A percentile compares a stretch with the other conserved stretches of the same genome.
phyloP scores from a whole-genome alignment of 768 basidiomycete genomes.

The Jaapia argillacea region DNA sequence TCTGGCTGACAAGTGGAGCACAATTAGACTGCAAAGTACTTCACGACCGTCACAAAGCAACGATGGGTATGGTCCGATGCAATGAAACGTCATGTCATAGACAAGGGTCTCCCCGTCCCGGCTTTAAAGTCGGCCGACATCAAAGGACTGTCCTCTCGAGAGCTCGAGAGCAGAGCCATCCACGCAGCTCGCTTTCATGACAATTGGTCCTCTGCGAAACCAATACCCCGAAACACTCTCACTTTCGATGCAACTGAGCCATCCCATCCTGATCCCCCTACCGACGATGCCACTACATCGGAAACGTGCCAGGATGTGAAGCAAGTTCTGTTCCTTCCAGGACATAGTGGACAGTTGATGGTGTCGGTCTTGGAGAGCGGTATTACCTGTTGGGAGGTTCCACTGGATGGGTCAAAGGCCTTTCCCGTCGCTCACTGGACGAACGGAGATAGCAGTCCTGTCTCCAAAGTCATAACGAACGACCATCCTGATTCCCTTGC shows the following conservation, averaged over 20 bases:
- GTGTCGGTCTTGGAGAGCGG: slow-evolving; percentile 16
- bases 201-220: slow-evolving; percentile 22
- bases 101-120: slow-evolving; percentile 22
- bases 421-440: slow-evolving; percentile 21
- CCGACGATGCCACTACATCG: neutral
- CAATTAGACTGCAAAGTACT: slow-evolving; percentile 19
- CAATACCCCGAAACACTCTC: slow-evolving; percentile 8
- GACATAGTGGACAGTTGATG: slow-evolving; percentile 20
- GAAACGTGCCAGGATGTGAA: slow-evolving; percentile 10
- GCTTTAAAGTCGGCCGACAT: slow-evolving; percentile 16
- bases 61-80: slow-evolving; percentile 28
- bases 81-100: slow-evolving; percentile 21
- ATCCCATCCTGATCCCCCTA: neutral
- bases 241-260: neutral
- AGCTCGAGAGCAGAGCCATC: slow-evolving; percentile 23
- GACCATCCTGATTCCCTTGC: slow-evolving; percentile 16
- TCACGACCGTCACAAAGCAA: slow-evolving; percentile 20
- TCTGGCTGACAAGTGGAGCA: neutral
- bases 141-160: slow-evolving; percentile 18
- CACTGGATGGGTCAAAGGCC: slow-evolving; percentile 21
- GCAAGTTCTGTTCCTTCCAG: slow-evolving; percentile 20
- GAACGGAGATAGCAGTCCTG: slow-evolving; percentile 3
- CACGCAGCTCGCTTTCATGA: slow-evolving; percentile 24
- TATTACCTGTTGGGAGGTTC: slow-evolving; percentile 25
- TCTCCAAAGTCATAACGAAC: slow-evolving; percentile 20